Base-by-base conservation (phyloP, 176 grass and related monocot genomes). In the Triticum turgidum region DNA sequence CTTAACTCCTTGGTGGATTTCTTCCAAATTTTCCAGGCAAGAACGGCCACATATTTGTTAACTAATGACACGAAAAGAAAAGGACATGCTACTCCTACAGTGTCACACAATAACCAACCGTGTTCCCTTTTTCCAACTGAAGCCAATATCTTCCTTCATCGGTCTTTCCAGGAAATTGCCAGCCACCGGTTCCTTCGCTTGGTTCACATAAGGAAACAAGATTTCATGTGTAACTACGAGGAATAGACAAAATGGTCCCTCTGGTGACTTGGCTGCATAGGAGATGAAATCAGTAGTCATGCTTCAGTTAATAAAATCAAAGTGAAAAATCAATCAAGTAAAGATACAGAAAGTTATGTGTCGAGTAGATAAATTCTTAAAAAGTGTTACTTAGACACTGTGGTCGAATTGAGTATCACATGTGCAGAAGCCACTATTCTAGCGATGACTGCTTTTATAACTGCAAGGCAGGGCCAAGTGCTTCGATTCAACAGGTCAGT, bases 121-220 rank as follows among this genome's bases (percentile, higher is more conserved):
- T 85, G 11, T 65, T 29, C 17, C 47, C 47, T 15, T 51, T 51
- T 15, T 4, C 47, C 47, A 51, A 4, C 13, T 0, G 47, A 51
- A 51, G 47, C 47, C 47, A 51, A 51, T 51, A 51, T 15, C 47
- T 5, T 51, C 71, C 51, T 51, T 83, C 65, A 42, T 27, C 63
- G 7, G 34, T 34, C 66, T 80, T 87, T 87, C 89, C 35, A 61
- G 80, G 89, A 83, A 90, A 71, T 79, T 58, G 56, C 84, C 42
- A 82, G n/a, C 37, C 61, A n/a, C 11, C 2, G 10, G 22, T 54
- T 41, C 21, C 52, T 56, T 56, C 52, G 5, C 17, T 56, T 56
- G 17, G 52, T 56, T 56, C 47, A 68, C 68, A n/a, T 9, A 37
- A 54, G 45, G 77, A 85, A 85, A 69, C 35, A 81, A 51, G 1